phyloP scores from a whole-genome alignment of 2,329 filamentous ascomycete species.

The Nemania diffusa region DNA sequence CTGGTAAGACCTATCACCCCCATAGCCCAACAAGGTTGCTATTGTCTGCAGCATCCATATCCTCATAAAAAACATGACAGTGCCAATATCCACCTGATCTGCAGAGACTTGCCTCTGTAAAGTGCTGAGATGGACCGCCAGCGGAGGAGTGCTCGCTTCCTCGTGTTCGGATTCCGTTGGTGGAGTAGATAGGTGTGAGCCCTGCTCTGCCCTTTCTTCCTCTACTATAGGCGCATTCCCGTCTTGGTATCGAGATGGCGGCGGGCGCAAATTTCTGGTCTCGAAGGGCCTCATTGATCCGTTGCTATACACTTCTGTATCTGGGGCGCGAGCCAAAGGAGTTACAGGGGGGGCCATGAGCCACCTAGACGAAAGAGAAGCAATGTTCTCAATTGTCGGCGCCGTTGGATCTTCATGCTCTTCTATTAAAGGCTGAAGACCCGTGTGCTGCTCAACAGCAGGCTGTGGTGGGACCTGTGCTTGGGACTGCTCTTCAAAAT shows the following conservation, averaged over 20 bases:
- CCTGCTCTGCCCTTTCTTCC: slow-evolving; percentile 2
- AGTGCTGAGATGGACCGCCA: background rate
- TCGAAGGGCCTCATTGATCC: background rate
- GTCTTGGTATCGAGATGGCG: background rate
- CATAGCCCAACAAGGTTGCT: slow-evolving; percentile 31
- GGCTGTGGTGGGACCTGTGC: background rate
- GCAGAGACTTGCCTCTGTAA: slow-evolving; percentile 9
- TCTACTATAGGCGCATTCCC: background rate
- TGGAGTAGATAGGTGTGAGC: background rate
- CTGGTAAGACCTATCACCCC: slow-evolving; percentile 8
- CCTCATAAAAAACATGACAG: slow-evolving; percentile 34
- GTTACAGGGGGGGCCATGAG: slow-evolving; percentile 29
- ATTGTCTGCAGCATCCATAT: slow-evolving; percentile 37
- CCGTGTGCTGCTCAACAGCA: background rate
- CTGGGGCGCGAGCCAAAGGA: slow-evolving; percentile 4
- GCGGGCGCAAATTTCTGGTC: background rate
- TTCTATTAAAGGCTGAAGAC: slow-evolving; percentile 11
- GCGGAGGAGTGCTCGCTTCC: background rate
- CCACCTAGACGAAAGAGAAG: slow-evolving; percentile 30
- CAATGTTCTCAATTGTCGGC: slow-evolving; percentile 32
- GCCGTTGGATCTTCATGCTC: slow-evolving; percentile 25
- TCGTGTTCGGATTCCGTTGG: slow-evolving; percentile 10
- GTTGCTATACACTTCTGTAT: background rate
- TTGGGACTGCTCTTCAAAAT: slow-evolving; percentile 25
- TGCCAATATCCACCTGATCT: slow-evolving; percentile 31